Evolutionary conservation across 1,284 basidiomycete genomes (phyloP).

Genomic region (Blastosporella zonata): DNA sequence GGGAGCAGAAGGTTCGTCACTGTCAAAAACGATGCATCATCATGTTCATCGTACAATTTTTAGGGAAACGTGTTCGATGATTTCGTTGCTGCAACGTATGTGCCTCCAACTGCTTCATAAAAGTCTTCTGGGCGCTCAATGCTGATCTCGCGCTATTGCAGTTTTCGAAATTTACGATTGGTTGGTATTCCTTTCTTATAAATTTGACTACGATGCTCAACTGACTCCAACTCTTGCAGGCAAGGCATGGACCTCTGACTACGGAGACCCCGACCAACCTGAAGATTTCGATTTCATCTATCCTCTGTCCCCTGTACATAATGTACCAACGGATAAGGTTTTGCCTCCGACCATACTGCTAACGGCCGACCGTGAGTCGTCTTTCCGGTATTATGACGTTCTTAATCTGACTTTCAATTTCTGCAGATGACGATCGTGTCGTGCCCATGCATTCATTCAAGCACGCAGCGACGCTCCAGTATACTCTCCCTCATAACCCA

Average conservation of each 20-base stretch:
- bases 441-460: constrained; percentile 84
- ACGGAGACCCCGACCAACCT: constrained; percentile 73
- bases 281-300: constrained; percentile 82
- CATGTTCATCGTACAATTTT: background rate
- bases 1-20: constrained; percentile 59
- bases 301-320: constrained; percentile 77
- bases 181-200: constrained; percentile 29
- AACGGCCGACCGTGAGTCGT: constrained; percentile 72
- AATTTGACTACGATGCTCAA: constrained; percentile 1
- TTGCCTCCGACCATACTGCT: constrained; percentile 69
- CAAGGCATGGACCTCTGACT: constrained; percentile 78
- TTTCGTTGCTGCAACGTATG: constrained; percentile 76
- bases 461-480: constrained; percentile 69
- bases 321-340: constrained; percentile 56
- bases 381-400: constrained; percentile 1
- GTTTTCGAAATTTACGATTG: constrained; percentile 79
- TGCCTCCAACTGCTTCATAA: constrained; percentile 10
- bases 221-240: constrained; percentile 36
- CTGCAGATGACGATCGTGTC: constrained; percentile 75
- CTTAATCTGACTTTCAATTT: constrained; percentile 2
- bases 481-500: constrained; percentile 58
- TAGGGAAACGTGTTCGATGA: constrained; percentile 80
- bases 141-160: constrained; percentile 27
- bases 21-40: background rate
- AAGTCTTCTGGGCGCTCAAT: constrained; percentile 4